These are phyloP conservation scores for Novymonas esmeraldas DNA, from an alignment of 208 protist species.

Conservation along the genomic window DNA sequence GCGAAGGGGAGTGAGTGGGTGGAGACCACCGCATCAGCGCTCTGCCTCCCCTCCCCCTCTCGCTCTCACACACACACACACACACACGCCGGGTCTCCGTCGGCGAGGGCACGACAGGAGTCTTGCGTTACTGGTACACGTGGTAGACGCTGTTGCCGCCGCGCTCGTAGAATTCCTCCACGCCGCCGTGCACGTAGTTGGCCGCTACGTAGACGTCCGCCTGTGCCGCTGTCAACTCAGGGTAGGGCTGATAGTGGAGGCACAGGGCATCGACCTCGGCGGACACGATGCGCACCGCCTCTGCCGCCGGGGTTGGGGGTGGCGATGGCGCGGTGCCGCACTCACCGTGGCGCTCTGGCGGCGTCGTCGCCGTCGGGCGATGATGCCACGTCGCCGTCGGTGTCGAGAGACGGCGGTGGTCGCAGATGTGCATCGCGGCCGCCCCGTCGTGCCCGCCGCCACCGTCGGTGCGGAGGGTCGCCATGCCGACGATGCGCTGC, in stretches of 20 bases:
- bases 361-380: not conserved
- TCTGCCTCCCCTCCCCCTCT: not conserved
- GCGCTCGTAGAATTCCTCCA: conserved; percentile 78
- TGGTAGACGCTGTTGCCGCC: conserved; percentile 72
- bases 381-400: not conserved
- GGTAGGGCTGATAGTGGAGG: conserved; percentile 72
- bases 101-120: too few species aligned
- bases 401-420: conserved; percentile 12
- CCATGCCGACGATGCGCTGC: conserved; percentile 61
- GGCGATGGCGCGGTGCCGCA: not conserved
- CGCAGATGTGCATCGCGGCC: conserved; percentile 5
- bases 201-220: conserved; percentile 71
- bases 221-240: conserved; percentile 56
- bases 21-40: too few species aligned
- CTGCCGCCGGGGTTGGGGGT: not conserved
- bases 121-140: conserved; percentile 57
- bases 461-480: conserved; percentile 24
- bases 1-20: too few species aligned
- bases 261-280: conserved; percentile 64
- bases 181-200: conserved; percentile 77
- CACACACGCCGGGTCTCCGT: too few species aligned
- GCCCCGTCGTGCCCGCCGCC: not conserved
- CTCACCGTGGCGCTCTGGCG: not conserved
- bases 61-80: too few species aligned
- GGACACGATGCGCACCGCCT: not conserved